phyloP scores from a whole-genome alignment of 1,139 yeast species.

The Kurtzmaniella quercitrusa region DNA sequence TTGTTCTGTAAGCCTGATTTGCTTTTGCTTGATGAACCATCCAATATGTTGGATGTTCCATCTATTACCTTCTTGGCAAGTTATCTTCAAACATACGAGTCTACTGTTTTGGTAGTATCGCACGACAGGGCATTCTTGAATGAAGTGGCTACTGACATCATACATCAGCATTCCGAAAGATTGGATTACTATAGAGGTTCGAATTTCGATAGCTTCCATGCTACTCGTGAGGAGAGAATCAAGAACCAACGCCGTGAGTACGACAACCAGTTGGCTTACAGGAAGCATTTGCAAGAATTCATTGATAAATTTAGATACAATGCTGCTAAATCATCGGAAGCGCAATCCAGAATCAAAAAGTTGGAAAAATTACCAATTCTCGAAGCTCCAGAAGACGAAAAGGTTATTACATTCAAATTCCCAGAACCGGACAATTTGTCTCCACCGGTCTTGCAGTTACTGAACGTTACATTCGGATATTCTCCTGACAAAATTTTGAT shows the following conservation, averaged over 20 bases:
- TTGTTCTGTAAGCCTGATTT: conserved; percentile 89
- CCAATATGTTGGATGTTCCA: conserved; percentile 99
- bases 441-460: conserved; percentile 90
- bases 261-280: conserved; percentile 93
- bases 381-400: conserved; percentile 95
- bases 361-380: conserved; percentile 88
- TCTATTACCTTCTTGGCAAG: conserved; percentile 90
- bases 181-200: conserved; percentile 94
- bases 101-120: conserved; percentile 92
- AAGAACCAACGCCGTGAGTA: conserved; percentile 92
- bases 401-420: conserved; percentile 78
- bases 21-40: conserved; percentile 91
- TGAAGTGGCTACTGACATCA: conserved; percentile 97
- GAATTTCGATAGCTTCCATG: conserved; percentile 86
- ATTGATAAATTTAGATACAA: conserved; percentile 95
- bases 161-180: conserved; percentile 95
- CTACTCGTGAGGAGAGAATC: conserved; percentile 92
- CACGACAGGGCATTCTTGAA: conserved; percentile 96
- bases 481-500: conserved; percentile 57
- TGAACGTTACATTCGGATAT: conserved; percentile 85
- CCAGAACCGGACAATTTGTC: conserved; percentile 93
- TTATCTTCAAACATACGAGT: conserved; percentile 82
- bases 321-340: conserved; percentile 96
- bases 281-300: conserved; percentile 88
- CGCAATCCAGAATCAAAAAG: conserved; percentile 95